Percentiles rank a stretch among this genome's conserved stretches.
phyloP scores from a whole-genome alignment of 768 basidiomycete genomes.

The Auricularia cornea region DNA sequence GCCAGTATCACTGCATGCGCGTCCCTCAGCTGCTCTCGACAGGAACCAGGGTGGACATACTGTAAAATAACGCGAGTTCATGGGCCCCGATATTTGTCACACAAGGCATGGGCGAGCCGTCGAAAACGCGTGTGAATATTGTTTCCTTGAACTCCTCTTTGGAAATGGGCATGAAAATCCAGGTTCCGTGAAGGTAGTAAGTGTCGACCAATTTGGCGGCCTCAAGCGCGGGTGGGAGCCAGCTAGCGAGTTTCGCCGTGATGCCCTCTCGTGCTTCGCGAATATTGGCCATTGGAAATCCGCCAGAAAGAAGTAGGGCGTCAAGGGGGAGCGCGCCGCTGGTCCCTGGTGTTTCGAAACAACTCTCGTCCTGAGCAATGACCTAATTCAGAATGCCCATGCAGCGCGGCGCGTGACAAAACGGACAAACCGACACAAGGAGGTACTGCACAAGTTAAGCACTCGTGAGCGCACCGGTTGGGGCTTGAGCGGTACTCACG shows the following conservation, averaged over 20 bases:
- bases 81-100: not conserved
- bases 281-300: not conserved
- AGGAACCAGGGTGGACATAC: not conserved
- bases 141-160: slow-evolving; percentile 14
- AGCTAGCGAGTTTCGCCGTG: slow-evolving; percentile 17
- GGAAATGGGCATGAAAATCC: not conserved
- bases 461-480: not conserved
- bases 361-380: not conserved
- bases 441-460: not conserved
- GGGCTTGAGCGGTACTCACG: not conserved
- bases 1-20: slow-evolving; percentile 29
- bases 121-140: slow-evolving; percentile 31
- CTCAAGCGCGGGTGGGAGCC: slow-evolving; percentile 1
- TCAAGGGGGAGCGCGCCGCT: not conserved
- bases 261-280: slow-evolving; percentile 18
- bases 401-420: not conserved
- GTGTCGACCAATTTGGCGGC: not conserved
- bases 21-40: slow-evolving; percentile 26
- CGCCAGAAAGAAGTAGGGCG: not conserved
- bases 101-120: not conserved
- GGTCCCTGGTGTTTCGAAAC: not conserved
- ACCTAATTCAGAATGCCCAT: not conserved
- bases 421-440: not conserved
- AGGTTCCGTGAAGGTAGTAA: not conserved
- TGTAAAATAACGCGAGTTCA: slow-evolving; percentile 51